These are phyloP conservation scores for Melanogaster broomeanus DNA, from an alignment of 768 basidiomycete species.

Conservation along the genomic window DNA sequence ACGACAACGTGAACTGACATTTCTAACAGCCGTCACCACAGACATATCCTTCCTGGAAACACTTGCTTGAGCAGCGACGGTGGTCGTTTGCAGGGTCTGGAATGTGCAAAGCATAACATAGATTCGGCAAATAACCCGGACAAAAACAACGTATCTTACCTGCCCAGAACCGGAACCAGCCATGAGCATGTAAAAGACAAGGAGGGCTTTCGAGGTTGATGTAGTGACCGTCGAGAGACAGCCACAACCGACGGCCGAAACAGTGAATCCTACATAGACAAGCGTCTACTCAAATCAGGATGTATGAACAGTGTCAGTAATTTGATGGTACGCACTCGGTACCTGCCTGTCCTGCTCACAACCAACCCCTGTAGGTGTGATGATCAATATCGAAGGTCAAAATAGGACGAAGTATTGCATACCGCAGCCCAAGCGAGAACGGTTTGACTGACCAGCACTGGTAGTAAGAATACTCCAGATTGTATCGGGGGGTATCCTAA, in stretches of 20 bases:
- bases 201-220: conserved; percentile 46
- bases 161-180: conserved; percentile 63
- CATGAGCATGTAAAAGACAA: too few relatives aligned
- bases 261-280: conserved; percentile 61
- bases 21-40: too few relatives aligned
- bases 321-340: too few relatives aligned
- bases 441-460: conserved; percentile 67
- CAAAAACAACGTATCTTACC: conserved; percentile 36
- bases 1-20: conserved; percentile 37
- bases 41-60: conserved; percentile 65
- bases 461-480: conserved; percentile 67
- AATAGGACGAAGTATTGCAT: conserved; percentile 23
- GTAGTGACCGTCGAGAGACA: conserved; percentile 62
- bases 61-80: conserved; percentile 72
- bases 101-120: too few relatives aligned
- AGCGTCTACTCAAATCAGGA: conserved; percentile 44
- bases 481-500: conserved; percentile 63
- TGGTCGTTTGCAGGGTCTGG: conserved; percentile 64
- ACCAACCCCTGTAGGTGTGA: conserved; percentile 45
- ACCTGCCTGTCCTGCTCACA: too few relatives aligned
- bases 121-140: too few relatives aligned
- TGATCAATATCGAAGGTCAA: background rate
- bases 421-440: conserved; percentile 55
- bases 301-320: too few relatives aligned
- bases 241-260: conserved; percentile 73